Conservation (phyloP, 2,329 filamentous ascomycete genomes). For the Biscogniauxia sp. region DNA sequence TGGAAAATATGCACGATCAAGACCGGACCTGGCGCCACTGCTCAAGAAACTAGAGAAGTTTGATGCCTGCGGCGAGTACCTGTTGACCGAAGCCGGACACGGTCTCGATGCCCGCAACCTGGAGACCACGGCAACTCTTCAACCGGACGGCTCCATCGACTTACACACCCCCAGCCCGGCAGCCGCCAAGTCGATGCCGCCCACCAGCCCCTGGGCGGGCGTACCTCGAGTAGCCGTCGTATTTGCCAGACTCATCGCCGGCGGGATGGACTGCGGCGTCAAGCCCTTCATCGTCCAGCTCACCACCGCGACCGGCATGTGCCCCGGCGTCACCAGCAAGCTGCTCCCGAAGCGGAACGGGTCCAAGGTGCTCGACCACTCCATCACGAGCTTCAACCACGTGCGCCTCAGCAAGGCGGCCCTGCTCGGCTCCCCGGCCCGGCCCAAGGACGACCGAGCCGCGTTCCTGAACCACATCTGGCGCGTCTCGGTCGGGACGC, state of each 20-base stretch:
- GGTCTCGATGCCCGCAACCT: conserved; percentile 39
- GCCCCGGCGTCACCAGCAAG: conserved; percentile 27
- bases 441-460: conserved; percentile 16
- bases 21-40: conserved; percentile 17
- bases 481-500: conserved; percentile 26
- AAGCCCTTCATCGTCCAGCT: conserved; percentile 34
- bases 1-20: conserved; percentile 9
- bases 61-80: conserved; percentile 32
- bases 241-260: conserved; percentile 32
- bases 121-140: conserved; percentile 36
- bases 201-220: conserved; percentile 23
- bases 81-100: conserved; percentile 40
- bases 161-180: conserved; percentile 27
- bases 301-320: conserved; percentile 25
- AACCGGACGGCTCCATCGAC: conserved; percentile 28
- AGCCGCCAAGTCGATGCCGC: conserved; percentile 34
- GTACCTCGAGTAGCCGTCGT: conserved; percentile 32
- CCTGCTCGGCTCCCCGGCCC: conserved; percentile 27
- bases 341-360: conserved; percentile 29
- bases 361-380: conserved; percentile 30
- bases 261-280: conserved; percentile 26
- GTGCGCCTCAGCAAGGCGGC: conserved; percentile 26
- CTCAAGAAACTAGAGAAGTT: conserved; percentile 21
- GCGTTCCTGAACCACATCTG: conserved; percentile 29
- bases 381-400: conserved; percentile 34